A percentile compares a stretch with the other conserved stretches of the same genome.
phyloP scores from a whole-genome alignment of 768 basidiomycete genomes.

The Amanita molliuscula region DNA sequence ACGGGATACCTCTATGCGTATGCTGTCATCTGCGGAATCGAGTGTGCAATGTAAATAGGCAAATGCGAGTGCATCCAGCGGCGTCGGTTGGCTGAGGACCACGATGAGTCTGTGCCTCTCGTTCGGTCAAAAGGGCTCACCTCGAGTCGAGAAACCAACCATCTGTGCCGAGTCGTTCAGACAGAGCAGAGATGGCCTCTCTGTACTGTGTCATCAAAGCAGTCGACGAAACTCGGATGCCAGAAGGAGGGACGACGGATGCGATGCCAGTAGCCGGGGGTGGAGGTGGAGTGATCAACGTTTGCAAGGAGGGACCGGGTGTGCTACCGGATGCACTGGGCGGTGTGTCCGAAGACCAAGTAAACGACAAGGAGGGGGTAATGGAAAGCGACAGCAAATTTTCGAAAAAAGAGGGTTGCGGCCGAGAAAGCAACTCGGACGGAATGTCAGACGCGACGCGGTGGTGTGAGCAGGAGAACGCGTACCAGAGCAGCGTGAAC shows the following conservation, averaged over 20 bases:
- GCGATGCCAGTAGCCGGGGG: constrained; percentile 62
- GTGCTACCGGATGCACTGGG: constrained; percentile 5
- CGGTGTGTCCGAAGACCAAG: not conserved
- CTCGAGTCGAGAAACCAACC: constrained; percentile 74
- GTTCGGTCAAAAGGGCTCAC: constrained; percentile 24
- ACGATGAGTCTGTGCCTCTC: not conserved
- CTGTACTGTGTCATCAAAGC: constrained; percentile 49
- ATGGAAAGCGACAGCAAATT: constrained; percentile 24
- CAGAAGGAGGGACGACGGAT: constrained; percentile 51
- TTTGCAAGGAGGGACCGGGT: constrained; percentile 26
- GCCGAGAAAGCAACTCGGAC: constrained; percentile 37
- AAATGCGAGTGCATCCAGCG: constrained; percentile 74
- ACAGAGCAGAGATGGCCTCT: constrained; percentile 64
- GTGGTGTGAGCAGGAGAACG: constrained; percentile 8
- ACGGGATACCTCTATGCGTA: constrained; percentile 57
- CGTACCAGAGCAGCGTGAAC: constrained; percentile 70
- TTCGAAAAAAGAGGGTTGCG: constrained; percentile 30
- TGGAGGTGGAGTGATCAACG: constrained; percentile 53
- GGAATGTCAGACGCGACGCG: not conserved
- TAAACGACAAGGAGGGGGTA: constrained; percentile 2
- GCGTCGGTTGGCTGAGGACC: constrained; percentile 51
- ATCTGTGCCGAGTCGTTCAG: constrained; percentile 65
- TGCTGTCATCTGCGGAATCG: constrained; percentile 25
- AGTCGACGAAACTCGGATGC: constrained; percentile 40
- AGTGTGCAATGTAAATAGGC: constrained; percentile 70